Evolutionary conservation across 2,329 filamentous ascomycete species (phyloP), one percentile per base, ranked within the genome.

Genomic region (Didymella sp.): DNA sequence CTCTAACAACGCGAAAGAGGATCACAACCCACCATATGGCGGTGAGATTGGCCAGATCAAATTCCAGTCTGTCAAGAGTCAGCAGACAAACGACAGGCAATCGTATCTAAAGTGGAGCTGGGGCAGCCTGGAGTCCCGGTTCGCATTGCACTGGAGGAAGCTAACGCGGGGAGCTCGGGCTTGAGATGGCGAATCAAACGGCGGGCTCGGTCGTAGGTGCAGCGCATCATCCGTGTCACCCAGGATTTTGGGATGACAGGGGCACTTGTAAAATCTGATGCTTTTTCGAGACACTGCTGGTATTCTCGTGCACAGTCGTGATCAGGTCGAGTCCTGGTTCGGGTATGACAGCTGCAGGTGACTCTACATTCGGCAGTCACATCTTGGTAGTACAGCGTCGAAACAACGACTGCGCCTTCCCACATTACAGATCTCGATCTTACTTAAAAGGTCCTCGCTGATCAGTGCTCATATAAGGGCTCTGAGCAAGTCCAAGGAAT

Each of bases 221-320:
- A 47, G 48, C 25, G 25, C 47, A 51, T 48, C 54, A 44, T 48
- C 30, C 12, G 48, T 44, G 49, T 27, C 22, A 52, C 48, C 47
- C 48, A 49, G 51, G 85, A 84, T 48, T 84, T 85, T 59, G 85
- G 84, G 63, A 87, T 85, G 70, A 80, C 82, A 75, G 86, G 84
- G 63, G 80, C 60, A 60, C 37, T 48, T 51, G 58, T 53, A 50
- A 59, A 55, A 57, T 51, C 33, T n/a, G 43, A 46, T 54, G 40
- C 37, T 53, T 38, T 40, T 54, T 42, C 40, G 47, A 55, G 62
- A 66, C 60, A 68, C 60, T 63, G 49, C 58, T 51, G 47, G 51
- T 55, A 35, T 51, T 41, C 40, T 31, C 44, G 51, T 51, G 40
- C 28, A 22, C 48, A 25, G 33, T 40, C 56, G 59, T 51, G 51